Evolutionary conservation across 1,284 basidiomycete genomes (phyloP).

Genomic region (Xerocomus minutiporus): DNA sequence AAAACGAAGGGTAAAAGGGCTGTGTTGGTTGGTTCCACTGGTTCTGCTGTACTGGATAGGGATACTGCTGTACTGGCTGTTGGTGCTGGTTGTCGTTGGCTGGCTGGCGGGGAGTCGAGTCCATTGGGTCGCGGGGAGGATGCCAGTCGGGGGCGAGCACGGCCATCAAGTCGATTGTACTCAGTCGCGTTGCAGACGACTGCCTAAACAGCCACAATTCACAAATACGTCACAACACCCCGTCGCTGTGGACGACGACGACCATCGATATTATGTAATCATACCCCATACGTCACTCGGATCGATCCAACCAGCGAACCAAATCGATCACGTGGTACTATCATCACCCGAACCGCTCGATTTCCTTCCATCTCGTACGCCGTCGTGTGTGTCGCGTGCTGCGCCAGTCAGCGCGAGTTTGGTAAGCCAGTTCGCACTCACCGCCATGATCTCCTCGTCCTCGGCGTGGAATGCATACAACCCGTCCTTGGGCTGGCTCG

Average conservation of each 20-base stretch:
- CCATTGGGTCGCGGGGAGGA: conserved; percentile 47
- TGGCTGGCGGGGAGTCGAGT: conserved; percentile 50
- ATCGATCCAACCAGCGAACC: neutral
- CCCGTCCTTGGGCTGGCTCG: conserved; percentile 40
- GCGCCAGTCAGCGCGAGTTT: neutral
- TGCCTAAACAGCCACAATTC: conserved; percentile 16
- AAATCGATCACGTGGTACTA: conserved; percentile 44
- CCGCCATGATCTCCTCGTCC: conserved; percentile 71
- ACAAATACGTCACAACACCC: conserved; percentile 21
- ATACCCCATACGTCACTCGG: conserved; percentile 30
- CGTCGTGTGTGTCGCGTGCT: conserved; percentile 59
- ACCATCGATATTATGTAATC: conserved; percentile 1
- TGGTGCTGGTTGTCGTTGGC: conserved; percentile 41
- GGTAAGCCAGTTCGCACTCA: conserved; percentile 22
- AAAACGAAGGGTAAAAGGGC: conserved; percentile 70
- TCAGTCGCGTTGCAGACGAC: conserved; percentile 8
- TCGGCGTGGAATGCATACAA: conserved; percentile 82
- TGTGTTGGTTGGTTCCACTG: conserved; percentile 61
- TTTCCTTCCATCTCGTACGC: conserved; percentile 67
- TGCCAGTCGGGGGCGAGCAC: conserved; percentile 73
- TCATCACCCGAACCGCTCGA: conserved; percentile 75
- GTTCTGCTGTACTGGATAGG: conserved; percentile 43
- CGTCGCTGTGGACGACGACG: conserved; percentile 10
- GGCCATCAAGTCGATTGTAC: conserved; percentile 45
- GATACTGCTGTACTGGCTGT: conserved; percentile 35